Percentiles rank a stretch among this genome's conserved stretches.
Evolutionary conservation across 257 asterid species (phyloP).

Genomic region (Petunia secreta): DNA sequence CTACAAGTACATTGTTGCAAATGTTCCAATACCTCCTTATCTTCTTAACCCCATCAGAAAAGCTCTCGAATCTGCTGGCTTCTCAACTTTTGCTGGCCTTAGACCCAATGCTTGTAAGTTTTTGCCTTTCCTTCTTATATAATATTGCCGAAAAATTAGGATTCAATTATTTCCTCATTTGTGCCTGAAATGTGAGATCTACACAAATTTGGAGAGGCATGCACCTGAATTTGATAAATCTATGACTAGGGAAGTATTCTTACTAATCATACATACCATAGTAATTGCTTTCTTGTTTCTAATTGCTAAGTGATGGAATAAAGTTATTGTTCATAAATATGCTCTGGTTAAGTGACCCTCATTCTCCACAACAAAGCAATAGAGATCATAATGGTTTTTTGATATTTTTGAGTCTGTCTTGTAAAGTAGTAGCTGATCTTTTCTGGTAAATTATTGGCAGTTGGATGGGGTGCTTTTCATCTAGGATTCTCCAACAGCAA

Average conservation of each 20-base stretch:
- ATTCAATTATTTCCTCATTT: not conserved
- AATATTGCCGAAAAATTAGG: not conserved
- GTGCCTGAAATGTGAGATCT: conserved; percentile 9
- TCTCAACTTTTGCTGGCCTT: conserved; percentile 47
- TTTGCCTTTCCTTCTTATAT: conserved; percentile 10
- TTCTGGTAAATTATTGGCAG: conserved; percentile 39
- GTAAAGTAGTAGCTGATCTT: conserved; percentile 5
- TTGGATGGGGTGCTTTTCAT: conserved; percentile 92
- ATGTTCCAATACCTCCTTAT: conserved; percentile 69
- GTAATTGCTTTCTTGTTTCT: not conserved
- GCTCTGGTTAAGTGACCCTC: not conserved
- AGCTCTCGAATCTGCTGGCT: conserved; percentile 67
- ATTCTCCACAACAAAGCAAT: not conserved
- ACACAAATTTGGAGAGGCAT: not conserved
- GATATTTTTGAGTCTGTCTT: not conserved
- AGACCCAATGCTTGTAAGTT: conserved; percentile 64
- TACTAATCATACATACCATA: not conserved
- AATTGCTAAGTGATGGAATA: not conserved
- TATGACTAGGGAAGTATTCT: not conserved
- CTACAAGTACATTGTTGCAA: conserved; percentile 71
- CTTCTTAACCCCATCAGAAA: conserved; percentile 73
- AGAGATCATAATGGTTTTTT: not conserved
- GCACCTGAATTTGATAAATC: not conserved
- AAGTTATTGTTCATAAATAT: not conserved
- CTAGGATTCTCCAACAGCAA: conserved; percentile 66